These are phyloP conservation scores for Kernera saxatilis DNA, from an alignment of 345 rosid species.

Conservation along the genomic window DNA sequence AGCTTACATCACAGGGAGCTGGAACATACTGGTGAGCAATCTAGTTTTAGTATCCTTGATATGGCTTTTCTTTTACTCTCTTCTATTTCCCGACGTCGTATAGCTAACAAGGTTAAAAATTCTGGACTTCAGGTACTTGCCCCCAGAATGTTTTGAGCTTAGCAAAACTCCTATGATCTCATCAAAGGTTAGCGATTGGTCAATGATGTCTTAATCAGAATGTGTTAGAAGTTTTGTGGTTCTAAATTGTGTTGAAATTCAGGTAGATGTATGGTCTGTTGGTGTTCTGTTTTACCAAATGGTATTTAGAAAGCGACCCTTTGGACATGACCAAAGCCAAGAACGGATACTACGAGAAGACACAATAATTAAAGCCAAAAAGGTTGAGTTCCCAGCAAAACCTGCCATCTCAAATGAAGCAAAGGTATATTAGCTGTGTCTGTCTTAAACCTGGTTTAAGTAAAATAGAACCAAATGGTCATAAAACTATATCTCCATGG, in stretches of 20 bases:
- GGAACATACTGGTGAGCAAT: constrained; percentile 93
- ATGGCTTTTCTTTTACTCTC: neutral
- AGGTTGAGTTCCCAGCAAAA: constrained; percentile 91
- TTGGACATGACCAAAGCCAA: constrained; percentile 97
- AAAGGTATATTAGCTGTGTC: constrained; percentile 47
- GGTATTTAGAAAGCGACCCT: constrained; percentile 92
- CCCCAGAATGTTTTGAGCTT: constrained; percentile 98
- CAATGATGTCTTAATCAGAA: neutral
- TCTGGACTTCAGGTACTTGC: constrained; percentile 69
- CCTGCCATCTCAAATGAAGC: constrained; percentile 91
- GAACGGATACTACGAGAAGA: constrained; percentile 93
- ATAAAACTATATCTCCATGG: neutral
- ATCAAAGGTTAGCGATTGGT: constrained; percentile 65
- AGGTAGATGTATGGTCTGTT: constrained; percentile 99
- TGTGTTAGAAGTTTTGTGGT: neutral
- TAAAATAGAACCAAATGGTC: constrained; percentile 9
- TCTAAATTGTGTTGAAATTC: constrained; percentile 17
- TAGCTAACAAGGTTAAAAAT: constrained; percentile 1
- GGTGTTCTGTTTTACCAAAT: constrained; percentile 93
- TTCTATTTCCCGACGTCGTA: neutral
- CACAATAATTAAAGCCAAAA: constrained; percentile 93
- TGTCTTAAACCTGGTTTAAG: neutral
- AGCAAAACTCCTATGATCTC: constrained; percentile 88
- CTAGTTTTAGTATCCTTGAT: neutral
- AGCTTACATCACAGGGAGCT: constrained; percentile 99